A percentile compares a stretch with the other conserved stretches of the same genome.
phyloP scores from a whole-genome alignment of 2,329 filamentous ascomycete genomes.

The Exophiala alcalophila region DNA sequence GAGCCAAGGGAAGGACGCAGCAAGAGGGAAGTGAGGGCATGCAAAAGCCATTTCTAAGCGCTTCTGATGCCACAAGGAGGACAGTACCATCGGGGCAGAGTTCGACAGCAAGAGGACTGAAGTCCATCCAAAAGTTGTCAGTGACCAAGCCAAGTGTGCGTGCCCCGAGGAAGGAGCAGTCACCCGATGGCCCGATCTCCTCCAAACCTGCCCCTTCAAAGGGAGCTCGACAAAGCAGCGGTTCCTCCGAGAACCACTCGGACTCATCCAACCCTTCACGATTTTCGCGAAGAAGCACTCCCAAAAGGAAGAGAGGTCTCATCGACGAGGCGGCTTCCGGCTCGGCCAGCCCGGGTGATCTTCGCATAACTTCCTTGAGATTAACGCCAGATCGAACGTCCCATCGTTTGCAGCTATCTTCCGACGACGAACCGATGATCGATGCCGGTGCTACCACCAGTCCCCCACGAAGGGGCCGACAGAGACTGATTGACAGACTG shows the following conservation, averaged over 20 bases:
- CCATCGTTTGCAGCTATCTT: constrained; percentile 7
- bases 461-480: constrained; percentile 9
- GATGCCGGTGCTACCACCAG: constrained; percentile 1
- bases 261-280: constrained; percentile 13
- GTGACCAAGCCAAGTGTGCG: no score
- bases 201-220: constrained; percentile 2
- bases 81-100: no score
- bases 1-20: neutral
- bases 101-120: constrained; percentile 9
- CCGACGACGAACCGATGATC: constrained; percentile 19
- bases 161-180: neutral
- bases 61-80: neutral
- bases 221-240: constrained; percentile 7
- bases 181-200: neutral
- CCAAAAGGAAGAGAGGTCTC: constrained; percentile 26
- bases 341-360: constrained; percentile 23
- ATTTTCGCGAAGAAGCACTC: constrained; percentile 17
- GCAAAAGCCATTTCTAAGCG: neutral
- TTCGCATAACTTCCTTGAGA: constrained; percentile 24
- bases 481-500: constrained; percentile 25
- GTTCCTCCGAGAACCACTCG: constrained; percentile 14
- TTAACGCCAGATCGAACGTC: constrained; percentile 21
- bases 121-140: neutral
- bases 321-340: constrained; percentile 5
- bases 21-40: neutral